phyloP scores from a whole-genome alignment of 164 flowering plant genomes.

The Paratinospora sagittata region DNA sequence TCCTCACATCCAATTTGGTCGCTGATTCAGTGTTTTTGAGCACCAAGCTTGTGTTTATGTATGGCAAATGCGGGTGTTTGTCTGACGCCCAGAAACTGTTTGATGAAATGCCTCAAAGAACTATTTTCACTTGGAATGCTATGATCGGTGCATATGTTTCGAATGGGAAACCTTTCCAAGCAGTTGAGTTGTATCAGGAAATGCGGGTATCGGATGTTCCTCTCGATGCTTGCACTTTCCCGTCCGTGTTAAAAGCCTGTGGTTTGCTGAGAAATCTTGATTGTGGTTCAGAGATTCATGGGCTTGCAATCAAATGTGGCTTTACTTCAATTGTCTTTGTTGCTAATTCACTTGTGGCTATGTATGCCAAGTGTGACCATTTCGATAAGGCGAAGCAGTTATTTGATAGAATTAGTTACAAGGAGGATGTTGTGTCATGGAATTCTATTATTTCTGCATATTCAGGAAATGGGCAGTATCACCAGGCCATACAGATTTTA shows the following conservation, averaged over 20 bases:
- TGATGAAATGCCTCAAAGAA: slow-evolving; percentile 54
- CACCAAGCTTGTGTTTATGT: slow-evolving; percentile 70
- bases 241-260: slow-evolving; percentile 62
- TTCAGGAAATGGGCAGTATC: slow-evolving; percentile 35
- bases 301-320: slow-evolving; percentile 52
- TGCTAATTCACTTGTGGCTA: slow-evolving; percentile 55
- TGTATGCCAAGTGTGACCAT: slow-evolving; percentile 68
- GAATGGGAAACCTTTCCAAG: slow-evolving; percentile 35
- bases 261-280: slow-evolving; percentile 29
- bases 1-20: slow-evolving; percentile 27
- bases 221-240: slow-evolving; percentile 59
- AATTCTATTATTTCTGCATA: slow-evolving; percentile 68
- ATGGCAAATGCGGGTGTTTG: slow-evolving; percentile 60
- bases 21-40: slow-evolving; percentile 41
- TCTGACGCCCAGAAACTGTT: slow-evolving; percentile 50
- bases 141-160: slow-evolving; percentile 67
- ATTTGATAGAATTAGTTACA: slow-evolving; percentile 37
- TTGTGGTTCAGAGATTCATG: slow-evolving; percentile 58
- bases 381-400: slow-evolving; percentile 34
- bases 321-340: slow-evolving; percentile 42
- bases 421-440: slow-evolving; percentile 67
- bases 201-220: slow-evolving; percentile 45
- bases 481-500: slow-evolving; percentile 49
- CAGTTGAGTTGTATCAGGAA: slow-evolving; percentile 45
- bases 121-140: slow-evolving; percentile 77